Evolutionary conservation across 305 asterid genomes (phyloP).

Genomic region (Fraxinus nigra): DNA sequence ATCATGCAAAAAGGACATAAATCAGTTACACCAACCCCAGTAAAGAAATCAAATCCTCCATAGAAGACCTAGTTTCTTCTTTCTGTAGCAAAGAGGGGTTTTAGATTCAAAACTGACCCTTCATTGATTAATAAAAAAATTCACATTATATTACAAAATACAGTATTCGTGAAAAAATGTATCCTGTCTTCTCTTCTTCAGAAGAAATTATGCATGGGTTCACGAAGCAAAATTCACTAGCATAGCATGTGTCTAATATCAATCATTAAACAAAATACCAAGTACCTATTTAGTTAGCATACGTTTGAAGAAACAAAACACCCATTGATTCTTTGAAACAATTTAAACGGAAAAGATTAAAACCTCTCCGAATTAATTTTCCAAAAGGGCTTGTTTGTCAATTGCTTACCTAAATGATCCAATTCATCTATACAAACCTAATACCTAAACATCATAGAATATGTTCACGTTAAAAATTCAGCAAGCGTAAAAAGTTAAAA

Average conservation of each 20-base stretch:
- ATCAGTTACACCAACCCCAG: not conserved
- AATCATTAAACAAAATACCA: not conserved
- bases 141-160: not conserved
- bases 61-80: not conserved
- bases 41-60: not conserved
- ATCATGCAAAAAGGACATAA: not conserved
- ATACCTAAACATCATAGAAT: not conserved
- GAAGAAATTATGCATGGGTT: not conserved
- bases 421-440: not conserved
- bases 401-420: not conserved
- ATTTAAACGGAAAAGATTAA: not conserved
- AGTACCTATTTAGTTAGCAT: not conserved
- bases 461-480: not conserved
- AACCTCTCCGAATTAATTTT: not conserved
- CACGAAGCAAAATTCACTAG: not conserved
- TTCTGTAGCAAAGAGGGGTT: not conserved
- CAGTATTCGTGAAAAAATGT: not conserved
- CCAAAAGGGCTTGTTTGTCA: not conserved
- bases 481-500: not conserved
- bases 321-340: not conserved
- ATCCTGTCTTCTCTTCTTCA: not conserved
- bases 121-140: not conserved
- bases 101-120: not conserved
- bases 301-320: not conserved
- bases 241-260: not conserved